These are phyloP conservation scores for Cenchrus purpureus DNA, from an alignment of 176 grass and related monocot species.

Conservation along the genomic window DNA sequence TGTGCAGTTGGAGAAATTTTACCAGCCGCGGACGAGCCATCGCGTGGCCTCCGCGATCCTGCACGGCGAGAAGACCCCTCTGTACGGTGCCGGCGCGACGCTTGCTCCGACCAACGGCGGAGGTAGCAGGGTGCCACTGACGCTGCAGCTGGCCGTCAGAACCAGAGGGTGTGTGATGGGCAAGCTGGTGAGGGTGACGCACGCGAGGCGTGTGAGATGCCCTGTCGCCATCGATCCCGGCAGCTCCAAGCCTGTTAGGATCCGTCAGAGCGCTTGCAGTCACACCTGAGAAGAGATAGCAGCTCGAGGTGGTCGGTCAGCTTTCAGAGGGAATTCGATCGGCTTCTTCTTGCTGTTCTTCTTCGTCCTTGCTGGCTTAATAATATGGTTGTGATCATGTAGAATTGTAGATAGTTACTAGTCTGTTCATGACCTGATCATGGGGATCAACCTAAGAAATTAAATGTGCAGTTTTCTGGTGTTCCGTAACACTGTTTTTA, in stretches of 20 bases:
- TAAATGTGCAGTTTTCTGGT: neutral
- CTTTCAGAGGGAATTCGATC: conserved; percentile 5
- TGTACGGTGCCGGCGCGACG: conserved; percentile 80
- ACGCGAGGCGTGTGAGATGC: conserved; percentile 57
- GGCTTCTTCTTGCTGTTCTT: neutral
- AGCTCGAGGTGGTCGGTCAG: neutral
- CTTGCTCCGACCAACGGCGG: conserved; percentile 48
- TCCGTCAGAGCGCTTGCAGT: conserved; percentile 52
- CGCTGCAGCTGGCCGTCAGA: conserved; percentile 53
- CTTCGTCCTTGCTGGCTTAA: neutral
- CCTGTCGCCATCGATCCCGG: conserved; percentile 45
- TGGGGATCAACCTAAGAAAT: neutral
- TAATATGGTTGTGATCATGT: conserved; percentile 11
- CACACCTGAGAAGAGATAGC: conserved; percentile 19
- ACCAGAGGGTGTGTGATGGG: conserved; percentile 75
- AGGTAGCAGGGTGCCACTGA: conserved; percentile 54
- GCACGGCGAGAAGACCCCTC: conserved; percentile 75
- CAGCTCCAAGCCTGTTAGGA: conserved; percentile 64
- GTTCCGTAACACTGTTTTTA: neutral
- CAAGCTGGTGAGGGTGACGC: conserved; percentile 78
- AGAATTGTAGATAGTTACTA: neutral
- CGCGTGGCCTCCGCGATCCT: conserved; percentile 45
- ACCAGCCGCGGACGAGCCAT: conserved; percentile 76
- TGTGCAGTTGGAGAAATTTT: conserved; percentile 71
- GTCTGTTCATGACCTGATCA: neutral